phyloP scores from a whole-genome alignment of 169 alveolate genomes.

The Eimeria tenella region DNA sequence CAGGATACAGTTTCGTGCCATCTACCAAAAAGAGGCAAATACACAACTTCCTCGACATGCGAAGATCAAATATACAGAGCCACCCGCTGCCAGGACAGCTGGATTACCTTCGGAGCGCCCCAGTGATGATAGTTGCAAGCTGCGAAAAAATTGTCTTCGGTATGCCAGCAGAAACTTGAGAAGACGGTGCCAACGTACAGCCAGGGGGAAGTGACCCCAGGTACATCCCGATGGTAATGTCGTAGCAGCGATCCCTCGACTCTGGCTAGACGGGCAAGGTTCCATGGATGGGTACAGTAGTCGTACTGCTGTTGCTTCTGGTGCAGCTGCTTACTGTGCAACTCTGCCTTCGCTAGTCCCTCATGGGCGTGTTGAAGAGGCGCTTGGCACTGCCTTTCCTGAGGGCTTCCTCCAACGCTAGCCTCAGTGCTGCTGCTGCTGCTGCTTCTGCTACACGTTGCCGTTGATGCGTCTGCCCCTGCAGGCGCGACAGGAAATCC shows the following conservation, averaged over 20 bases:
- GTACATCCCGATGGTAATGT: slow-evolving; percentile 85
- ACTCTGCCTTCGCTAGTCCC: background rate
- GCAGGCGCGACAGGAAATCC: slow-evolving; percentile 69
- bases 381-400: slow-evolving; percentile 54
- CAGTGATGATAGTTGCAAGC: slow-evolving; percentile 95
- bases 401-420: slow-evolving; percentile 57
- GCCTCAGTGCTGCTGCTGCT: slow-evolving; percentile 70
- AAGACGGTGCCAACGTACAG: slow-evolving; percentile 94
- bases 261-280: slow-evolving; percentile 85
- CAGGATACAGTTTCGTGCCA: background rate
- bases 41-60: background rate
- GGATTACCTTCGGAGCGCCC: slow-evolving; percentile 94
- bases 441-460: slow-evolving; percentile 10
- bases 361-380: background rate
- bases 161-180: slow-evolving; percentile 97
- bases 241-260: slow-evolving; percentile 87
- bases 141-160: slow-evolving; percentile 96
- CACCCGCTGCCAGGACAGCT: background rate
- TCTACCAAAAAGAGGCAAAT: background rate
- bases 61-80: background rate
- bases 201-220: slow-evolving; percentile 96
- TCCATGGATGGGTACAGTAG: slow-evolving; percentile 86
- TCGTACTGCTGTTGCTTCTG: slow-evolving; percentile 65
- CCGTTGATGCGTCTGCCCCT: slow-evolving; percentile 12
- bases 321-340: slow-evolving; percentile 25